These are phyloP conservation scores for Microcyclospora tardicrescens DNA, from an alignment of 2,329 filamentous ascomycete species.

Conservation along the genomic window DNA sequence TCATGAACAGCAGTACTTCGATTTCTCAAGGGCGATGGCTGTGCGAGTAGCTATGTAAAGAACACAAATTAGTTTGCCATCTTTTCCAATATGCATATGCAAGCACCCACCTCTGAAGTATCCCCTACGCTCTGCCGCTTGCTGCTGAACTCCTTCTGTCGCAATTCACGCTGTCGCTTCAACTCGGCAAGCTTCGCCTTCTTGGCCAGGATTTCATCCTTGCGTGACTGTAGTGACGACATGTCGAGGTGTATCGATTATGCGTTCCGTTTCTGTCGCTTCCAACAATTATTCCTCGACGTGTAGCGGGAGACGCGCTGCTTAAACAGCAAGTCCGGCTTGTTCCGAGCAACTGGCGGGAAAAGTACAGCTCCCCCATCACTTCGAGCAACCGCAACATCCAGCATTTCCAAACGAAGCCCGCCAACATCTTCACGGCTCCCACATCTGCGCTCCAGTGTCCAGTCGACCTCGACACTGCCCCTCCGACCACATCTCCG, in stretches of 20 bases:
- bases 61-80: slow-evolving; percentile 2
- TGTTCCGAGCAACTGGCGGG: too few relatives aligned
- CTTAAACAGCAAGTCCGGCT: too few relatives aligned
- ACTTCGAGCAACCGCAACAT: not conserved
- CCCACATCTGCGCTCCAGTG: not conserved
- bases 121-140: slow-evolving; percentile 56
- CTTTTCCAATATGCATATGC: not conserved
- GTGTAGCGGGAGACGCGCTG: too few relatives aligned
- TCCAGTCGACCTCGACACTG: not conserved
- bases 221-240: slow-evolving; percentile 50
- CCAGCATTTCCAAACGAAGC: slow-evolving; percentile 1
- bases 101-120: slow-evolving; percentile 51
- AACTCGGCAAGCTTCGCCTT: slow-evolving; percentile 94
- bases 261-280: too few relatives aligned
- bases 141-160: slow-evolving; percentile 60
- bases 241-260: slow-evolving; percentile 7
- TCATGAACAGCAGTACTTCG: slow-evolving; percentile 48
- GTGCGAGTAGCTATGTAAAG: slow-evolving; percentile 37
- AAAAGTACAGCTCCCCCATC: too few relatives aligned
- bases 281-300: too few relatives aligned
- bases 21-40: slow-evolving; percentile 56
- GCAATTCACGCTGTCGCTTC: slow-evolving; percentile 77
- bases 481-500: not conserved
- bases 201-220: slow-evolving; percentile 93
- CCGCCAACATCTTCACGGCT: slow-evolving; percentile 1